Percentiles rank a stretch among this genome's conserved stretches.
These are phyloP conservation scores for Elongisporangium prolatum DNA, from an alignment of 352 stramenopile species.

Conservation along the genomic window DNA sequence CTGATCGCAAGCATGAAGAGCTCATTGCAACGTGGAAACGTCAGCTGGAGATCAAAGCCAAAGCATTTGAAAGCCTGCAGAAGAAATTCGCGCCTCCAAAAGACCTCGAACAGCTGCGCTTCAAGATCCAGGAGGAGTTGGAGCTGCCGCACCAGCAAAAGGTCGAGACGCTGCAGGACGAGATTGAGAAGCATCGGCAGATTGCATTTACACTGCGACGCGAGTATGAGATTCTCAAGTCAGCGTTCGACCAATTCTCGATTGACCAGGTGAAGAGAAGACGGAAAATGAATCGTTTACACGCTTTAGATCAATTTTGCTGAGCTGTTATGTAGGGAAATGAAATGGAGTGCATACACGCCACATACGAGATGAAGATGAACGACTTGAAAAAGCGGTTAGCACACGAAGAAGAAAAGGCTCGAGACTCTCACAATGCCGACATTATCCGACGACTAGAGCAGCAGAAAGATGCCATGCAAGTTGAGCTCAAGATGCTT, in stretches of 20 bases:
- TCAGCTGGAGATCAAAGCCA: conserved; percentile 76
- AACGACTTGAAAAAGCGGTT: conserved; percentile 55
- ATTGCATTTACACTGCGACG: conserved; percentile 58
- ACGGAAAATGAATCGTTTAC: neutral
- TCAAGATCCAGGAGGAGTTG: conserved; percentile 82
- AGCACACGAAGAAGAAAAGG: conserved; percentile 31
- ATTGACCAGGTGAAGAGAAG: conserved; percentile 51
- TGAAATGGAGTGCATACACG: conserved; percentile 71
- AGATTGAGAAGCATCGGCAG: conserved; percentile 71
- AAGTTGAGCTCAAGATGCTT: conserved; percentile 58
- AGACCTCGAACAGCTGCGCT: conserved; percentile 75
- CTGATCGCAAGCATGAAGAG: conserved; percentile 77
- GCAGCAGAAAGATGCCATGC: conserved; percentile 42
- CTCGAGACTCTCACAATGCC: conserved; percentile 23
- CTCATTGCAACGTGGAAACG: conserved; percentile 82
- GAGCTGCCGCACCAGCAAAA: conserved; percentile 71
- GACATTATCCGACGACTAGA: conserved; percentile 50
- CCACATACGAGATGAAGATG: conserved; percentile 58
- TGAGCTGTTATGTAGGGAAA: conserved; percentile 24
- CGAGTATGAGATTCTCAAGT: conserved; percentile 78
- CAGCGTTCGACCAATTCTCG: conserved; percentile 81
- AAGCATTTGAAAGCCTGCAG: conserved; percentile 78
- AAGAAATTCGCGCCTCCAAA: conserved; percentile 77
- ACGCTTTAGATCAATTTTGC: neutral
- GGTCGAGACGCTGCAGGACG: conserved; percentile 50